Percentiles rank a stretch among this genome's conserved stretches.
Evolutionary conservation across 768 basidiomycete species (phyloP).

Genomic region (Termitomyces sp.): DNA sequence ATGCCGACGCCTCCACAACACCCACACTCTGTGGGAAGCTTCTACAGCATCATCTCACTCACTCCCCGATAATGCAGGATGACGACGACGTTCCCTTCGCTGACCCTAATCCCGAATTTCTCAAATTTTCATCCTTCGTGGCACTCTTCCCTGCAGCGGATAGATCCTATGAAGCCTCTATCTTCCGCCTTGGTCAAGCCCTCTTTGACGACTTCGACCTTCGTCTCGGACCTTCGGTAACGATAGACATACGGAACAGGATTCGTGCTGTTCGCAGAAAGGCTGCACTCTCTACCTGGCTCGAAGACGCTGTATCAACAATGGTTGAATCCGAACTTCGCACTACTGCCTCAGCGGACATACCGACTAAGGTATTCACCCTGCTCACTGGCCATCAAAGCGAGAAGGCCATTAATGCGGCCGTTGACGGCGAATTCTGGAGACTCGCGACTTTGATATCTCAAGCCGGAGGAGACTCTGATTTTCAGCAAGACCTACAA

Average conservation of each 20-base stretch:
- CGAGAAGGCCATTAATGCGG: conserved; percentile 71
- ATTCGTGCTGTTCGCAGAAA: conserved; percentile 65
- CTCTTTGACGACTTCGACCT: conserved; percentile 85
- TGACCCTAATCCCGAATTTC: conserved; percentile 45
- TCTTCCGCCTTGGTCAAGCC: conserved; percentile 86
- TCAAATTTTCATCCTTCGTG: conserved; percentile 77
- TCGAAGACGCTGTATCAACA: conserved; percentile 65
- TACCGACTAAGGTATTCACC: conserved; percentile 59
- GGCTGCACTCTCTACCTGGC: conserved; percentile 78
- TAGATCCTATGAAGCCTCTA: conserved; percentile 61
- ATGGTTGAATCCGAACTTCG: conserved; percentile 66
- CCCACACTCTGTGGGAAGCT: conserved; percentile 49
- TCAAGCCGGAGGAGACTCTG: conserved; percentile 75
- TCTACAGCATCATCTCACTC: conserved; percentile 69
- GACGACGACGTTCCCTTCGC: conserved; percentile 68
- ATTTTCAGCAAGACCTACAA: conserved; percentile 66
- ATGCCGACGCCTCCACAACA: conserved; percentile 25
- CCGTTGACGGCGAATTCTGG: conserved; percentile 69
- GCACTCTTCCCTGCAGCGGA: conserved; percentile 68
- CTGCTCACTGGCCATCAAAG: conserved; percentile 85
- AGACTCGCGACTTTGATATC: conserved; percentile 87
- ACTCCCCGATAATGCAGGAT: conserved; percentile 67
- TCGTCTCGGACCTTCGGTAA: conserved; percentile 44
- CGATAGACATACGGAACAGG: conserved; percentile 58
- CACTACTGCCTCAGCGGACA: conserved; percentile 28